A percentile compares a stretch with the other conserved stretches of the same genome.
Conservation (phyloP, 495 filamentous ascomycete genomes). For the Penicillium goetzii region DNA sequence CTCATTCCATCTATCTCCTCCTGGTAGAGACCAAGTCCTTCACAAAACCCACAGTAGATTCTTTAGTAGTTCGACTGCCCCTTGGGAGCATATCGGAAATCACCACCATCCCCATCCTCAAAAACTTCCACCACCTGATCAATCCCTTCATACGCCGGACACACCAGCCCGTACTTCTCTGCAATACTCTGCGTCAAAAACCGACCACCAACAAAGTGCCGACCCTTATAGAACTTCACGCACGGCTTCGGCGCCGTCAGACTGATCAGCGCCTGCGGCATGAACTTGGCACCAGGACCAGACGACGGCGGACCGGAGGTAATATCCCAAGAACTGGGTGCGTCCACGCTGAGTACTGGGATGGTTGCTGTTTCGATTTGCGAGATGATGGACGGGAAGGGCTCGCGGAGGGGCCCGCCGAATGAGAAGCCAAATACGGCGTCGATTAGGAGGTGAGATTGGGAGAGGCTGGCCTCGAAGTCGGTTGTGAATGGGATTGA, state of each 20-base stretch:
- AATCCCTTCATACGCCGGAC: constrained; percentile 82
- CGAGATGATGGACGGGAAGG: constrained; percentile 79
- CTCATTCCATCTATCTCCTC: background rate
- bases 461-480: constrained; percentile 66
- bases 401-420: constrained; percentile 86
- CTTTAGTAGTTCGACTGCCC: background rate
- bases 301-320: constrained; percentile 77
- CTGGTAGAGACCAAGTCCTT: background rate
- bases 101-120: constrained; percentile 55
- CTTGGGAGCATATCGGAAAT: constrained; percentile 6
- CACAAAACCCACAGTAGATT: background rate
- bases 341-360: constrained; percentile 87
- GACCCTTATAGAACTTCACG: constrained; percentile 76
- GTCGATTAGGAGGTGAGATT: constrained; percentile 82
- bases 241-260: constrained; percentile 96
- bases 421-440: constrained; percentile 98
- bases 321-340: constrained; percentile 92
- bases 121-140: constrained; percentile 87
- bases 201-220: constrained; percentile 89
- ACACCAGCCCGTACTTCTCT: constrained; percentile 82
- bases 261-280: constrained; percentile 78
- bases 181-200: constrained; percentile 81
- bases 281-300: constrained; percentile 79
- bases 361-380: constrained; percentile 71
- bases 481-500: constrained; percentile 84